phyloP scores from a whole-genome alignment of 495 filamentous ascomycete species.

The Penicillium dipodomyicola region DNA sequence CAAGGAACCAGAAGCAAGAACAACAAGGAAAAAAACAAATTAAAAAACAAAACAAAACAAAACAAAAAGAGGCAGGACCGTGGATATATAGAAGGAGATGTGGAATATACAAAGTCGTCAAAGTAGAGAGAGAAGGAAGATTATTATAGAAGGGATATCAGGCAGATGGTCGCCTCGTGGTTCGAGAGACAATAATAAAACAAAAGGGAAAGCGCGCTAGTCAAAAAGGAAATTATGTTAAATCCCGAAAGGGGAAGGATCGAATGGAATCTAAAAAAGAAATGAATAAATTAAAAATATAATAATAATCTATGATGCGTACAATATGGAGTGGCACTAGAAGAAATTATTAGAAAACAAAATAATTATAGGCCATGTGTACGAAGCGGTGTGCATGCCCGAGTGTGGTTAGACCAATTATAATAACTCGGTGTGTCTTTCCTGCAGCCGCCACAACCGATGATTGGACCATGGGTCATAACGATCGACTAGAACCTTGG shows the following conservation, averaged over 20 bases:
- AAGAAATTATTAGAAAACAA: background rate
- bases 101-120: conserved; percentile 13
- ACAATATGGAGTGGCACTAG: background rate
- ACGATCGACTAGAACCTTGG: conserved; percentile 4
- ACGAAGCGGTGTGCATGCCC: conserved; percentile 11
- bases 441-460: conserved; percentile 10
- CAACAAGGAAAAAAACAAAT: background rate
- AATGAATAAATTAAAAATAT: background rate
- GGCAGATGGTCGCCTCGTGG: conserved; percentile 2
- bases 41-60: background rate
- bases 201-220: background rate
- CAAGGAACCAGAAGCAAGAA: background rate
- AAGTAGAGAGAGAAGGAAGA: conserved; percentile 18
- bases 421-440: background rate
- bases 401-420: conserved; percentile 1
- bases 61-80: conserved; percentile 4
- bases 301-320: conserved; percentile 2
- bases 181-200: conserved; percentile 12
- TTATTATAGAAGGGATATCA: conserved; percentile 11
- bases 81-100: conserved; percentile 16
- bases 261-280: background rate
- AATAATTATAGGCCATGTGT: conserved; percentile 12
- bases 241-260: background rate
- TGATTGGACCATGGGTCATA: conserved; percentile 9
- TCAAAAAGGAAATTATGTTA: background rate